Conservation (phyloP, 1,139 yeast genomes). For the Pichia sp. region DNA sequence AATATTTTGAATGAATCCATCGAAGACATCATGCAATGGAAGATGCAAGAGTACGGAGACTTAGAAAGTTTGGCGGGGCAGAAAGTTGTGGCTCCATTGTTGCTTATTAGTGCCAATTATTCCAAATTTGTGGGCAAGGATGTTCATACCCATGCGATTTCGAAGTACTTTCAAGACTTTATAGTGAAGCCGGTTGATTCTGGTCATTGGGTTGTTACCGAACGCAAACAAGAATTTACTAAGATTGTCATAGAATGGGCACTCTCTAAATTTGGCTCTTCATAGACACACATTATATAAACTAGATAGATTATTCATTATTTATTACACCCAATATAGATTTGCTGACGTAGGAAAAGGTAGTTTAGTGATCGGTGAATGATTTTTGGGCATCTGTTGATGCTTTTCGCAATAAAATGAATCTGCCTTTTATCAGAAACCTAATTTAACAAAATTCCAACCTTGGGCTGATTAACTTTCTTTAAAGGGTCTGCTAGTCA, state of each 20-base stretch:
- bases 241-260: constrained; percentile 45
- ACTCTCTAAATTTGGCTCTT: constrained; percentile 9
- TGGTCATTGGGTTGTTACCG: constrained; percentile 90
- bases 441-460: no score
- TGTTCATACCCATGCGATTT: constrained; percentile 55
- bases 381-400: no score
- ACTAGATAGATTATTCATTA: neutral
- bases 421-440: no score
- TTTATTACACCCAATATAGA: neutral
- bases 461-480: no score
- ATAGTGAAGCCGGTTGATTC: constrained; percentile 66
- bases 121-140: constrained; percentile 27
- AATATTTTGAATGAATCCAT: constrained; percentile 60
- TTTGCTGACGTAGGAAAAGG: no score
- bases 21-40: constrained; percentile 53
- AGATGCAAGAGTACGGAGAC: constrained; percentile 41
- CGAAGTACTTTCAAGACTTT: constrained; percentile 69
- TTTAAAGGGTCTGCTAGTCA: no score
- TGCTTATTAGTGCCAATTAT: constrained; percentile 58
- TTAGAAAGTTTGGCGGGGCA: constrained; percentile 46
- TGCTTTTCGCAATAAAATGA: no score
- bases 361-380: no score
- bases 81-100: constrained; percentile 49
- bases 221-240: constrained; percentile 64
- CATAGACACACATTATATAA: neutral